Evolutionary conservation across 2,329 filamentous ascomycete species (phyloP).

Genomic region (Metarhizium robertsii): DNA sequence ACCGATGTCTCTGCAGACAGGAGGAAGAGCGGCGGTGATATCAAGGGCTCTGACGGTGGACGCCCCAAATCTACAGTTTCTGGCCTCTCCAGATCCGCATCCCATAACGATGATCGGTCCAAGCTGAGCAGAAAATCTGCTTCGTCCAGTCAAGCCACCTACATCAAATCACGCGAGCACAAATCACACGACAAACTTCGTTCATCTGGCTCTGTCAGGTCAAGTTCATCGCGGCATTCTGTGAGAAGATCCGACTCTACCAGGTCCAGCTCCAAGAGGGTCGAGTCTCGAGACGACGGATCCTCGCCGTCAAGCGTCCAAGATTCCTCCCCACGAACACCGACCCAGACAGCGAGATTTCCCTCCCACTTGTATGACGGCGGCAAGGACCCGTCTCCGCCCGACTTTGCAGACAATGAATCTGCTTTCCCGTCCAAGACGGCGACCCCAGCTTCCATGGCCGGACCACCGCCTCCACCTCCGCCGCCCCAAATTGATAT

Average conservation of each 20-base stretch:
- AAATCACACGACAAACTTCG: slow-evolving; percentile 27
- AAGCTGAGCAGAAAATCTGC: slow-evolving; percentile 45
- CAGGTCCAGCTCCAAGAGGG: slow-evolving; percentile 19
- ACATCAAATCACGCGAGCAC: slow-evolving; percentile 29
- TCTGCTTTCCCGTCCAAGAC: slow-evolving; percentile 25
- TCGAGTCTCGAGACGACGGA: slow-evolving; percentile 34
- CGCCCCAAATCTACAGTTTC: slow-evolving; percentile 37
- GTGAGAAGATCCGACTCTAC: slow-evolving; percentile 28
- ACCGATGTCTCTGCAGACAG: slow-evolving; percentile 47
- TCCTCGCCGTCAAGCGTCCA: slow-evolving; percentile 37
- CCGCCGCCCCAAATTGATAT: slow-evolving; percentile 63
- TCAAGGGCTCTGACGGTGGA: slow-evolving; percentile 10
- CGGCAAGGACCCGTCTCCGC: slow-evolving; percentile 25
- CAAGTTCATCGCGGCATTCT: slow-evolving; percentile 24
- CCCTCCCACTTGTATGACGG: slow-evolving; percentile 33
- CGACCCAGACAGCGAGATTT: slow-evolving; percentile 45
- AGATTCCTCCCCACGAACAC: slow-evolving; percentile 52
- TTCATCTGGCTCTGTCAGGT: slow-evolving; percentile 24
- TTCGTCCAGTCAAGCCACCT: slow-evolving; percentile 49
- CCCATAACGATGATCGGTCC: slow-evolving; percentile 39
- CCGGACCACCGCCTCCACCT: slow-evolving; percentile 30
- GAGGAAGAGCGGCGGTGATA: slow-evolving; percentile 27
- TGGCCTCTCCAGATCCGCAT: slow-evolving; percentile 32
- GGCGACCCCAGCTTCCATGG: slow-evolving; percentile 25
- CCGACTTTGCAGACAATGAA: slow-evolving; percentile 25